These are phyloP conservation scores for Aspergillaceae sp. DNA, from an alignment of 2,329 filamentous ascomycete genomes.

Conservation along the genomic window DNA sequence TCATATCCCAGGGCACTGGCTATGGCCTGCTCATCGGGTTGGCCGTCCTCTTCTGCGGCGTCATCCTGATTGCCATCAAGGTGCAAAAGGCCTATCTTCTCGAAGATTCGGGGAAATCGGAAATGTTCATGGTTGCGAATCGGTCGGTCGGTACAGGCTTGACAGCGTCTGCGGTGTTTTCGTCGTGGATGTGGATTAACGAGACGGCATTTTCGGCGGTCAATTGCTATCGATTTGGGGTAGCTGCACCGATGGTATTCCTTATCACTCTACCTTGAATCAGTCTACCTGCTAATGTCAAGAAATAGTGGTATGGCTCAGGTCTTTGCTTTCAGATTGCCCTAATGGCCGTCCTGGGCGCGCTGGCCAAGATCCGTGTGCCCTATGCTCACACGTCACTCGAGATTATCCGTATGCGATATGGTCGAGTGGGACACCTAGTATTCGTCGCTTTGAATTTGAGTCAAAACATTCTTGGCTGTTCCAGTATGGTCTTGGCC, in stretches of 20 bases:
- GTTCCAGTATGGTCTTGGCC: constrained; percentile 39
- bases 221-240: constrained; percentile 26
- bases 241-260: constrained; percentile 28
- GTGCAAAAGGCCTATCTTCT: constrained; percentile 32
- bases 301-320: constrained; percentile 27
- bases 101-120: constrained; percentile 32
- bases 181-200: constrained; percentile 35
- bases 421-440: constrained; percentile 36
- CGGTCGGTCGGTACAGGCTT: constrained; percentile 29
- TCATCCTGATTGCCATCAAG: constrained; percentile 41
- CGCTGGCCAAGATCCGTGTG: constrained; percentile 42
- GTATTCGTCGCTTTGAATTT: constrained; percentile 37
- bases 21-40: constrained; percentile 45
- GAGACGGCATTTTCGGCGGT: constrained; percentile 28
- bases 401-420: constrained; percentile 43
- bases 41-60: constrained; percentile 39
- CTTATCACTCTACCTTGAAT: background rate
- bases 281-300: background rate
- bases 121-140: constrained; percentile 36
- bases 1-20: constrained; percentile 22
- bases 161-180: constrained; percentile 31
- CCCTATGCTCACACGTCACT: constrained; percentile 45
- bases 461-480: constrained; percentile 39
- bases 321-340: constrained; percentile 43
- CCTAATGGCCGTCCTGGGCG: constrained; percentile 42